Evolutionary conservation across 169 alveolate genomes (phyloP), one percentile per base, ranked within the genome.

Genomic region (Plasmodium relictum): DNA sequence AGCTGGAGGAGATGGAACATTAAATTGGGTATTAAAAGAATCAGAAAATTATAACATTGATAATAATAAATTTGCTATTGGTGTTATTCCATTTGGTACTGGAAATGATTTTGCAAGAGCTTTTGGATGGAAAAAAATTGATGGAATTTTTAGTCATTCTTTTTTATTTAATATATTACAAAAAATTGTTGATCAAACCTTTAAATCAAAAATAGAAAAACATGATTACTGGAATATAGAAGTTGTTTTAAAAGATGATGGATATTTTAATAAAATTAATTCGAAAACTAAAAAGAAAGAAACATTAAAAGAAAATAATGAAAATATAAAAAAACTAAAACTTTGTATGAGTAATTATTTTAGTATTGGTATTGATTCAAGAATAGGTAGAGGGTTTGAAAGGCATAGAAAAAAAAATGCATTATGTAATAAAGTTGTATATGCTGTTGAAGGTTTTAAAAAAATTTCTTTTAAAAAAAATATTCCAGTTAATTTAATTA

Each of bases 1-100:
- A 18, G 98, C 98, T 16, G 99, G 99, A 10, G 99, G 99, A 8
- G 99, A 98, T 90, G 99, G 99, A n/a, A 97, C 98, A 6, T 95
- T 97, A 12, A 95, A 97, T 94, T 97, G 99, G 99, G 94, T 96
- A 42, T 85, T 97, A 3, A 88, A 91, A 61, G 98, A 96, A 92
- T 88, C 97, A 85, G 95, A 94, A 18, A 89, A 74, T 18, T 95
- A 96, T 71, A 76, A 88, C n/a, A 93, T 97, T 31, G 94, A 96
- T 61, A 72, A 93, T 31, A 88, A 91, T 18, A 58, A 71, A 26
- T 69, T 96, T 73, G 96, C 95, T 14, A 80, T 97, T 45, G 98
- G 98, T 12, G 97, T 97, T 8, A 93, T 97, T 39, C 99, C 99
- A 12, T 98, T 95, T 90, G 99, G 99, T 39, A 97, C 99, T 14